A percentile compares a stretch with the other conserved stretches of the same genome.
Conservation (phyloP, 345 rosid genomes). For the Gossypium herbaceum region DNA sequence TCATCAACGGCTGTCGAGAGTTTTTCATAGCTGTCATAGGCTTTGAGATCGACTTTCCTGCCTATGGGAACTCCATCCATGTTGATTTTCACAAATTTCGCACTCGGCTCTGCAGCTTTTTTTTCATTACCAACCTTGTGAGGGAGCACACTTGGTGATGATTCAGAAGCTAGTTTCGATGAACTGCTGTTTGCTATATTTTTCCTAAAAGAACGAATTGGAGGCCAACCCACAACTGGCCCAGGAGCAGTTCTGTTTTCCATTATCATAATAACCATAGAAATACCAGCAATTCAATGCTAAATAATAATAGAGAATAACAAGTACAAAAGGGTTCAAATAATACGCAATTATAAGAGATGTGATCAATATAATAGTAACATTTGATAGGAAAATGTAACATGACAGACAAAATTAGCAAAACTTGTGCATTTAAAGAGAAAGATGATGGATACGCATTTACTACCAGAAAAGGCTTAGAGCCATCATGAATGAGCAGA, state of each 20-base stretch:
- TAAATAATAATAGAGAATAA: background rate
- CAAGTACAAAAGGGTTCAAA: too few relatives aligned
- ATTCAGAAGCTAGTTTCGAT: slow-evolving; percentile 46
- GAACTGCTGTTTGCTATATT: slow-evolving; percentile 68
- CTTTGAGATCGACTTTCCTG: slow-evolving; percentile 89
- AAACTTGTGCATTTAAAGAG: slow-evolving; percentile 8
- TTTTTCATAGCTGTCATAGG: slow-evolving; percentile 72
- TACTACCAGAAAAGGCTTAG: background rate
- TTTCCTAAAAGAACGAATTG: slow-evolving; percentile 86
- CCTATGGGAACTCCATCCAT: slow-evolving; percentile 99
- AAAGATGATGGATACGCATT: slow-evolving; percentile 3
- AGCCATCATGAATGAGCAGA: background rate
- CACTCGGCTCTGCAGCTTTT: slow-evolving; percentile 25
- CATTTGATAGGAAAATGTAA: slow-evolving; percentile 4
- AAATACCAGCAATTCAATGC: background rate
- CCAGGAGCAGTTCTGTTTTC: slow-evolving; percentile 80
- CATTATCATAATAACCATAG: background rate
- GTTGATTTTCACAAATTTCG: slow-evolving; percentile 85
- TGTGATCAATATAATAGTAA: background rate
- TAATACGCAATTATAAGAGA: too few relatives aligned
- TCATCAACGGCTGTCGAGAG: slow-evolving; percentile 80
- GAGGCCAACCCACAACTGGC: slow-evolving; percentile 99
- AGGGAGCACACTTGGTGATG: slow-evolving; percentile 42
- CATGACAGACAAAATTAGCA: background rate
- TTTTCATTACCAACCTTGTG: slow-evolving; percentile 35